Conservation (phyloP, 495 filamentous ascomycete genomes). For the Lentithecium fluviatile region DNA sequence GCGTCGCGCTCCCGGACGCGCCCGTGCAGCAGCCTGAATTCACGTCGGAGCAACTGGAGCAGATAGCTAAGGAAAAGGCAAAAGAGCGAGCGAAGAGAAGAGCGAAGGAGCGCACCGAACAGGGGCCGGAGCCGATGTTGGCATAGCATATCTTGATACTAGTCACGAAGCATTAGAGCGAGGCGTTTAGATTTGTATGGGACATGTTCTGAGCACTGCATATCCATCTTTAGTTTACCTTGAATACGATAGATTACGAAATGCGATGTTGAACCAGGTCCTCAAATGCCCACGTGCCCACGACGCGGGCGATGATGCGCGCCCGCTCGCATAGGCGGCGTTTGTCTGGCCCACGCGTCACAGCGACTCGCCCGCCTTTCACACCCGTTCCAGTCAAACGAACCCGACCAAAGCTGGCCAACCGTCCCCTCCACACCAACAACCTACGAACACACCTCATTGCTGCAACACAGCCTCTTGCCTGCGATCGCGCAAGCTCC, state of each 20-base stretch:
- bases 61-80: conserved; percentile 37
- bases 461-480: neutral
- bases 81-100: conserved; percentile 35
- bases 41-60: conserved; percentile 25
- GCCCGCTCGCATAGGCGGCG: conserved; percentile 12
- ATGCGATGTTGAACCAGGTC: too few species aligned
- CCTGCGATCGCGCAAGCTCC: neutral
- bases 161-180: conserved; percentile 20
- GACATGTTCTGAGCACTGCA: too few species aligned
- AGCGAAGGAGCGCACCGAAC: conserved; percentile 29
- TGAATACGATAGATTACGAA: too few species aligned
- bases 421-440: too few species aligned
- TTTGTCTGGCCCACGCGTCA: conserved; percentile 7
- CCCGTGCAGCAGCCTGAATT: conserved; percentile 49
- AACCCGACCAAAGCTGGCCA: too few species aligned
- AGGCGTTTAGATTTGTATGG: conserved; percentile 13
- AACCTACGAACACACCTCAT: neutral
- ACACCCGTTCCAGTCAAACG: too few species aligned
- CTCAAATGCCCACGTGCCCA: conserved; percentile 18
- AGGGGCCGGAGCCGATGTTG: conserved; percentile 28
- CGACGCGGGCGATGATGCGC: conserved; percentile 19
- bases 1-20: conserved; percentile 57
- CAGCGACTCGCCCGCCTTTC: neutral
- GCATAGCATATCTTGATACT: conserved; percentile 31
- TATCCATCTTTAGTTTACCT: too few species aligned